phyloP scores from a whole-genome alignment of 1,284 basidiomycete genomes.

The Agaricales sp. region DNA sequence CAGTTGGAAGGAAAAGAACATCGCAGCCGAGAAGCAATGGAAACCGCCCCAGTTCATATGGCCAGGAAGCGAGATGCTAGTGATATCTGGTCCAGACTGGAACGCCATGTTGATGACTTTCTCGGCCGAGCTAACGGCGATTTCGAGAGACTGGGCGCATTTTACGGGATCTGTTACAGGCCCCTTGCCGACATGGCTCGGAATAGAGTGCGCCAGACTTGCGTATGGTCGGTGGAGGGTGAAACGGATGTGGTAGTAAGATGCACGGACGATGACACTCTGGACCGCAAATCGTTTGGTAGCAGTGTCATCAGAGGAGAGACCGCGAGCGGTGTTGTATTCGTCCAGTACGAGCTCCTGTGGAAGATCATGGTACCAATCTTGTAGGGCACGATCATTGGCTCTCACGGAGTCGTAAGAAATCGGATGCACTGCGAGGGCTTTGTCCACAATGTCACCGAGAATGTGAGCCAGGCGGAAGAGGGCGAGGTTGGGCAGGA shows the following conservation, averaged over 20 bases:
- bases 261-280: slow-evolving; percentile 64
- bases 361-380: slow-evolving; percentile 68
- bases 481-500: slow-evolving; percentile 61
- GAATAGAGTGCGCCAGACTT: slow-evolving; percentile 21
- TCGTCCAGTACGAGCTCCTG: slow-evolving; percentile 65
- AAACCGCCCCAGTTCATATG: slow-evolving; percentile 77
- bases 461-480: slow-evolving; percentile 67
- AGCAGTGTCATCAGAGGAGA: slow-evolving; percentile 46
- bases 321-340: slow-evolving; percentile 53
- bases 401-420: slow-evolving; percentile 63
- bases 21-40: slow-evolving; percentile 74
- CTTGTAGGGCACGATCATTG: slow-evolving; percentile 53
- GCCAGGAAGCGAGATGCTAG: slow-evolving; percentile 58
- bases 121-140: slow-evolving; percentile 62
- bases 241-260: slow-evolving; percentile 72
- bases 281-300: slow-evolving; percentile 60
- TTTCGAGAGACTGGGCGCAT: slow-evolving; percentile 52
- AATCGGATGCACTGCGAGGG: slow-evolving; percentile 64
- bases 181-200: slow-evolving; percentile 18
- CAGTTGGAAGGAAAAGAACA: slow-evolving; percentile 80
- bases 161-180: slow-evolving; percentile 29
- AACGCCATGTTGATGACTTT: slow-evolving; percentile 66
- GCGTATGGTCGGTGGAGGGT: slow-evolving; percentile 73
- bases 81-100: slow-evolving; percentile 59
- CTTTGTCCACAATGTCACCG: slow-evolving; percentile 75